phyloP scores from a whole-genome alignment of 371 early-diverging fungal genomes.

The Vittaforma corneae region DNA sequence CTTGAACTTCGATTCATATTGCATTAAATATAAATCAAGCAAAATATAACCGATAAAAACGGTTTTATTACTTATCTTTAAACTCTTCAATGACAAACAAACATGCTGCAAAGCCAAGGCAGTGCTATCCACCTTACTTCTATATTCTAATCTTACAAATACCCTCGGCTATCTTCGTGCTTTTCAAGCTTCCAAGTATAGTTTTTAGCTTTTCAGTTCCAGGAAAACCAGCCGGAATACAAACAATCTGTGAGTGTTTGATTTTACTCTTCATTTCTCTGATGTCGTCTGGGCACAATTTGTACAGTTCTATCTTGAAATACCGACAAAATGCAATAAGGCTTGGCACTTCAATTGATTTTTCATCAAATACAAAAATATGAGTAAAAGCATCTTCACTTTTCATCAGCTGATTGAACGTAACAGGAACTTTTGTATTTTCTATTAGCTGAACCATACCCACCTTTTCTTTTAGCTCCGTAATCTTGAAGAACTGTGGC shows the following conservation, averaged over 20 bases:
- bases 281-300: not conserved
- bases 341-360: slow-evolving; percentile 17
- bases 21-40: too few species aligned
- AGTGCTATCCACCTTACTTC: too few species aligned
- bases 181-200: too few species aligned
- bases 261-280: not conserved
- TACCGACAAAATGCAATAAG: slow-evolving; percentile 21
- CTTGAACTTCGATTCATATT: too few species aligned
- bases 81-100: too few species aligned
- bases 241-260: not conserved
- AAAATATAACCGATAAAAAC: too few species aligned
- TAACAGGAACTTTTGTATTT: not conserved
- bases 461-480: slow-evolving; percentile 1
- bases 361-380: slow-evolving; percentile 16
- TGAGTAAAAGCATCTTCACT: slow-evolving; percentile 15
- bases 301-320: slow-evolving; percentile 29
- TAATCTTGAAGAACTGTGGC: slow-evolving; percentile 9
- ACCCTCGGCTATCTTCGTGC: too few species aligned
- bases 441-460: not conserved
- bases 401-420: slow-evolving; percentile 43
- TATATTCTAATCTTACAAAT: too few species aligned
- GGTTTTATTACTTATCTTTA: too few species aligned
- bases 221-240: too few species aligned
- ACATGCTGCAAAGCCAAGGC: too few species aligned
- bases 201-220: too few species aligned